Percentiles rank a stretch among this genome's conserved stretches.
Conservation (phyloP, 2,329 filamentous ascomycete genomes). For the Alternaria arbusti region DNA sequence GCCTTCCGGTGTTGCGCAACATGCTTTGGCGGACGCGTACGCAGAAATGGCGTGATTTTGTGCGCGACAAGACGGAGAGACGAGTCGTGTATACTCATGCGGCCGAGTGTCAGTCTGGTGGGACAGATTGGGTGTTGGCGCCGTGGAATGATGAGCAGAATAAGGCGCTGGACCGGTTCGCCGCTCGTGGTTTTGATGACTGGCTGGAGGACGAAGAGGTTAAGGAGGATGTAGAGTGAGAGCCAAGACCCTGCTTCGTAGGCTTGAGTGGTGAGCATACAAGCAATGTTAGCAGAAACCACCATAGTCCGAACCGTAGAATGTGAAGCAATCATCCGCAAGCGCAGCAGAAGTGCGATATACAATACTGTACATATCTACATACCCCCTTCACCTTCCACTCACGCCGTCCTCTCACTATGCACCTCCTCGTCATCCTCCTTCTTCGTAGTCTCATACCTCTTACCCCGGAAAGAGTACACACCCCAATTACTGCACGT, state of each 20-base stretch:
- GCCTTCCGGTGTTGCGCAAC: constrained; percentile 14
- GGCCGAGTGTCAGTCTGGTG: constrained; percentile 28
- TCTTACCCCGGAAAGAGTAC: constrained; percentile 97
- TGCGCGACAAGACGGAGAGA: constrained; percentile 10
- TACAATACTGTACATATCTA: constrained; percentile 5
- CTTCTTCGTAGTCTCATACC: constrained; percentile 74
- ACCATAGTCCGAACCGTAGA: background rate
- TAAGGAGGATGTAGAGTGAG: too few relatives aligned
- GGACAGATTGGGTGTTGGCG: constrained; percentile 26
- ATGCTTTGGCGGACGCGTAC: fast-evolving
- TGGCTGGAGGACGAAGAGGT: too few relatives aligned
- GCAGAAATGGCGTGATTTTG: background rate
- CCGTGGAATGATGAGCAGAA: constrained; percentile 24
- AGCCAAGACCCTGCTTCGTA: background rate
- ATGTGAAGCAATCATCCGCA: background rate
- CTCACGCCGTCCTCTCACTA: constrained; percentile 40
- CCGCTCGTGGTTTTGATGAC: too few relatives aligned
- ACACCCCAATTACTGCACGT: constrained; percentile 97
- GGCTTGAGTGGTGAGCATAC: background rate
- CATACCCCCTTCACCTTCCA: background rate
- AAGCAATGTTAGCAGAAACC: background rate
- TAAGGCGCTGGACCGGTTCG: background rate
- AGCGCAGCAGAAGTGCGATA: background rate
- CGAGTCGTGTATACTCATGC: constrained; percentile 18
- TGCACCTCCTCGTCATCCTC: constrained; percentile 48